Conservation (phyloP, 345 rosid genomes). For the Cardamine resedifolia region DNA sequence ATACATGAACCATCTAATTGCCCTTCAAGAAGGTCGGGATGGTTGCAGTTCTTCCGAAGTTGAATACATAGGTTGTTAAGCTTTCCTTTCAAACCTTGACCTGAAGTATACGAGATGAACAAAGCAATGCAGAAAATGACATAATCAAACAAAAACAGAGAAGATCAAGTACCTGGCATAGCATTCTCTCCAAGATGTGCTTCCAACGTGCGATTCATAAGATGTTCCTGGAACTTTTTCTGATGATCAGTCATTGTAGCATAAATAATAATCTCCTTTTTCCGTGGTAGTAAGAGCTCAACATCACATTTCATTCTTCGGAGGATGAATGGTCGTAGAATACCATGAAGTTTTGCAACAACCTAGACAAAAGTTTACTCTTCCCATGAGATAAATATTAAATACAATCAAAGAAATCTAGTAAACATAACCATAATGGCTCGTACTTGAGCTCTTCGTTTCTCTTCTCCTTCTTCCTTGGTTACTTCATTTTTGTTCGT, state of each 20-base stretch:
- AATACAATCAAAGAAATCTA: slow-evolving; percentile 7
- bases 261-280: slow-evolving; percentile 89
- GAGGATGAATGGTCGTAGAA: slow-evolving; percentile 93
- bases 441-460: slow-evolving; percentile 70
- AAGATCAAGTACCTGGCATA: slow-evolving; percentile 44
- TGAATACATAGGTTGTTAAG: slow-evolving; percentile 77
- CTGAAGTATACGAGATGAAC: slow-evolving; percentile 36
- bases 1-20: slow-evolving; percentile 74
- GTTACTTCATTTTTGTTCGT: slow-evolving; percentile 48
- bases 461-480: slow-evolving; percentile 76
- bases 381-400: background rate
- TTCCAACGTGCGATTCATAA: slow-evolving; percentile 72
- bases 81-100: slow-evolving; percentile 59
- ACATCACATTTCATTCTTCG: slow-evolving; percentile 94
- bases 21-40: slow-evolving; percentile 85
- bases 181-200: slow-evolving; percentile 49
- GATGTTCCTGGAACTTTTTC: slow-evolving; percentile 83
- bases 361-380: slow-evolving; percentile 51
- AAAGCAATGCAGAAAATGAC: slow-evolving; percentile 14
- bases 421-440: slow-evolving; percentile 11
- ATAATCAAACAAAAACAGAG: slow-evolving; percentile 5
- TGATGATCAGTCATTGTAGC: slow-evolving; percentile 87
- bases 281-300: slow-evolving; percentile 82
- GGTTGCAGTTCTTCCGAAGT: slow-evolving; percentile 96
- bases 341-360: slow-evolving; percentile 88